These are phyloP conservation scores for Phytophthora sp. DNA, from an alignment of 352 stramenopile genomes.

Conservation along the genomic window DNA sequence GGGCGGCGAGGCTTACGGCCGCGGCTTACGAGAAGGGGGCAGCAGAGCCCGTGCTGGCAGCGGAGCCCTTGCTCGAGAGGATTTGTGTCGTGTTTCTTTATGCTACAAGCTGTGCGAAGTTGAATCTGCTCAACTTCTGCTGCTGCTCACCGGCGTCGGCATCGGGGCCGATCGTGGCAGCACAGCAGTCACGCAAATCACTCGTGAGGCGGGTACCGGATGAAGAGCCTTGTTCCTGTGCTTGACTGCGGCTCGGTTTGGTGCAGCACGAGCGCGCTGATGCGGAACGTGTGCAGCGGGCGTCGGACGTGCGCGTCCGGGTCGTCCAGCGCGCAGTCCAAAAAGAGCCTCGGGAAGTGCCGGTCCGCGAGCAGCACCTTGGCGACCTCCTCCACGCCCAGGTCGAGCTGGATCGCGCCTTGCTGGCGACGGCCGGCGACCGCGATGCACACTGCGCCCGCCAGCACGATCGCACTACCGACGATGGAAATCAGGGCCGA, in stretches of 20 bases:
- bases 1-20: too few relatives aligned
- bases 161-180: not conserved
- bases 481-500: slow-evolving; percentile 38
- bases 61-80: too few relatives aligned
- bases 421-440: slow-evolving; percentile 25
- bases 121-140: too few relatives aligned
- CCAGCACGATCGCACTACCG: slow-evolving; percentile 25
- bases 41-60: too few relatives aligned
- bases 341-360: slow-evolving; percentile 39
- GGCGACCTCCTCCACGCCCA: slow-evolving; percentile 43
- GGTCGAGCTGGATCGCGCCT: slow-evolving; percentile 19
- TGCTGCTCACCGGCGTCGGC: not conserved
- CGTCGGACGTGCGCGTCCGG: slow-evolving; percentile 1
- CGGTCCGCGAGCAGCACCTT: slow-evolving; percentile 47
- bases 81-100: slow-evolving; percentile 1
- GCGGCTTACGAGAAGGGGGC: too few relatives aligned
- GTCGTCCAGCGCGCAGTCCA: slow-evolving; percentile 43
- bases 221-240: slow-evolving; percentile 6
- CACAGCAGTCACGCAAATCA: not conserved
- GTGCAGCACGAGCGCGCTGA: slow-evolving; percentile 29
- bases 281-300: slow-evolving; percentile 35
- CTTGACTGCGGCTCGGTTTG: slow-evolving; percentile 6
- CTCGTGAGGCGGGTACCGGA: slow-evolving; percentile 17
- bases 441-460: slow-evolving; percentile 12
- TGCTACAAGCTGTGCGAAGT: not conserved